Base-by-base conservation (phyloP, 2,329 filamentous ascomycete genomes). In the Arthrinium phaeospermum region DNA sequence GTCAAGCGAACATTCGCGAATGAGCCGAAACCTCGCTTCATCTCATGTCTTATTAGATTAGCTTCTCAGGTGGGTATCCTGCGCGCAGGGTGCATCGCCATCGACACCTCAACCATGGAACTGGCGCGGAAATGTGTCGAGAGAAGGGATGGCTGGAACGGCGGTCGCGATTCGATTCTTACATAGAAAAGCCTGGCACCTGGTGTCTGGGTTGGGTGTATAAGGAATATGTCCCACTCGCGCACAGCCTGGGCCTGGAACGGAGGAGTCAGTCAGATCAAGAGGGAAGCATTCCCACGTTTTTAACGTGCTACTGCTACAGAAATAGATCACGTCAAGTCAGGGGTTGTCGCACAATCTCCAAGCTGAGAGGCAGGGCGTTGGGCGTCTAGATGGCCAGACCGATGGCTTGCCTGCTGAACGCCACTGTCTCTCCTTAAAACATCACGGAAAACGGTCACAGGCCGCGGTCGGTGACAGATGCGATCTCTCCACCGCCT, bases 401-500 rank as follows among this genome's bases (percentile, higher is more conserved):
- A 64, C 53, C 53, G 57, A 24, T 64, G 34, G 57, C 57, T 64
- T 64, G 22, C 57, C 12, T 64, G 57, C 57, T 24, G 57, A 64
- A 24, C 57, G 57, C 57, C 57, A 64, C 57, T 34, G 57, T n/a
- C 57, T 64, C 57, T 64, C 57, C 57, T 64, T 64, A 41, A 41
- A 64, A 64, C 57, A 41, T 12, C n/a, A 13, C 4, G 57, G 3
- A 37, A 64, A 64, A 61, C 53, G 57, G 57, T 64, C 34, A 34
- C 57, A 64, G 41, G 57, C 34, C 41, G 19, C 57, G 34, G 57
- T 37, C 53, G 30, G 30, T 37, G 53, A 19, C 30, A 61, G 27
- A 19, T 41, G 22, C 57, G 57, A 64, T 64, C 30, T 41, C 57
- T 64, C 34, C 27, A 37, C 53, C 12, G 53, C 57, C 57, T 22